Base-by-base conservation (phyloP, 2,329 filamentous ascomycete genomes). In the Teratosphaeria destructans region DNA sequence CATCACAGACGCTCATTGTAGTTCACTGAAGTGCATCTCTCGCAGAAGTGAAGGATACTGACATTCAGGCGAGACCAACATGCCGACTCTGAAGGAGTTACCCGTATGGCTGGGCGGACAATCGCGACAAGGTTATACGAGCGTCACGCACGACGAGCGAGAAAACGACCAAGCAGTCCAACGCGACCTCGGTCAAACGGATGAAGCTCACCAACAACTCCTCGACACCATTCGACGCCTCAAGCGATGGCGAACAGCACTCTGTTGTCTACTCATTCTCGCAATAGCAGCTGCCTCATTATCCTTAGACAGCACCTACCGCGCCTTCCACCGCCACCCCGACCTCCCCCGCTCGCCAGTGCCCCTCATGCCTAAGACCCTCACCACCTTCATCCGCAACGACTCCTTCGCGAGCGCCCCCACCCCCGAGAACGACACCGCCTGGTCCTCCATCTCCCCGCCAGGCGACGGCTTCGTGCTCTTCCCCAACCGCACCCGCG, bases 401-500 rank as follows among this genome's bases (percentile, higher is more conserved):
- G 60, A 64, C 4, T 54, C 62, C 29, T 72, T 66, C 60, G 65
- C 67, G 39, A 59, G 57, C 12, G 56, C 63, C 16, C 65, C 66
- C 3, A 64, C 62, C 3, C 61, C 60, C 8, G 61, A 68, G 32
- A 62, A 64, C 14, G 69, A 70, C 58, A 59, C 60, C 55, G 68
- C 69, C n/a, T 72, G 70, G 70, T 59, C 55, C 14, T 59, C 60
- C 3, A 57, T 71, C 37, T 62, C 66, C 39, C 70, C 70, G 3
- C 64, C 62, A 6, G 72, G 71, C 35, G 66, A 72, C 56, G 72
- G 72, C 55, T 73, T 73, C 62, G 62, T 74, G 54, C 65, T 68
- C 54, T 59, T 73, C 56, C 29, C 62, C 52, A 63, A 71, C 49
- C 59, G 58, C 6, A 59, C 60, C 55, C 16, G 57, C 26, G 39